Evolutionary conservation across 257 asterid species (phyloP), one percentile per base, ranked within the genome.

Genomic region (Anisodus tanguticus): DNA sequence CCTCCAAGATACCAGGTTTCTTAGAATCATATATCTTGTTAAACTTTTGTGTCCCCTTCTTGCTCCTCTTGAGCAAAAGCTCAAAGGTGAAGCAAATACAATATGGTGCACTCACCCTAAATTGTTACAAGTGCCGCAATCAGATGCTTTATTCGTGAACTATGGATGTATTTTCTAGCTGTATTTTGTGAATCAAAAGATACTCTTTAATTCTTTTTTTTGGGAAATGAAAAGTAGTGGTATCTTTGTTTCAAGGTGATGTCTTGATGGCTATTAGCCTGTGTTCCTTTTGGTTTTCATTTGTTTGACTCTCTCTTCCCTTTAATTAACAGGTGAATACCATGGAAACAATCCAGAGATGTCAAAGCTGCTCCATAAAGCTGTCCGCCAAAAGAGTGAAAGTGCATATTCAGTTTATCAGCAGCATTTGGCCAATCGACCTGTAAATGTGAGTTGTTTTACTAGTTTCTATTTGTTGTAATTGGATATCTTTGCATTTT

Each of bases 301-400:
- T 53, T 64, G 62, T 41, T 39, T 63, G 49, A 51, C 19, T 64
- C 79, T 49, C 78, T 54, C 82, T 59, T 88, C 82, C 80, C 82
- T 58, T 80, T 82, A 66, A 83, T 87, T 84, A 54, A 78, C 84
- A 94, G 99, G 99, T 79, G 98, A 95, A 88, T 97, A 97, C 86
- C 99, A 97, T 88, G 97, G 98, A 77, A 97, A 97, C 91, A 97
- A 97, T 84, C 99, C 99, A 2, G 98, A 97, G 91, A 97, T 97
- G 99, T 97, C 99, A 79, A 97, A 97, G 88, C 88, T 97, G 92
- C 98, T 97, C 84, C 99, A 97, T 87, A 97, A 97, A 95, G 99
- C 99, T 60, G 97, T 97, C 84, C 87, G 99, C 13, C 94, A 95
- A 87, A 95, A 93, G 93, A 97, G 93, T 88, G 98, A 93, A 91